phyloP scores from a whole-genome alignment of 495 filamentous ascomycete genomes.

The Oidiodendron maius region DNA sequence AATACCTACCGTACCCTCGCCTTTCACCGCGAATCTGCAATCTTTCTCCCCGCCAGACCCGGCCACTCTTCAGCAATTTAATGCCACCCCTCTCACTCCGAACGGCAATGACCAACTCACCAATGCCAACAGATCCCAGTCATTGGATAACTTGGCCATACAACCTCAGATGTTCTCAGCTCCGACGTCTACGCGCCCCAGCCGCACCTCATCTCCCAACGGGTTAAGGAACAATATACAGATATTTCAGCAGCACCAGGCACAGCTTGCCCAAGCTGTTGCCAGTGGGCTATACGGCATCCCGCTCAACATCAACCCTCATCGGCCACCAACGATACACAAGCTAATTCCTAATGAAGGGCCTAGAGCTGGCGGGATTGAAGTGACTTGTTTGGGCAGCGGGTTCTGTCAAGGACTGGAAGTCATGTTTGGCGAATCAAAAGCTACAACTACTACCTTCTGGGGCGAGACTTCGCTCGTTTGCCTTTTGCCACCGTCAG shows the following conservation, averaged over 20 bases:
- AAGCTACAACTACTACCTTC: conserved; percentile 73
- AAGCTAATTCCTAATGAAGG: conserved; percentile 80
- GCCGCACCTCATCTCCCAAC: conserved; percentile 44
- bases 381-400: conserved; percentile 76
- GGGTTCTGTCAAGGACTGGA: conserved; percentile 75
- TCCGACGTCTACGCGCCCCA: conserved; percentile 57
- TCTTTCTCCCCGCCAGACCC: conserved; percentile 31
- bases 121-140: conserved; percentile 42
- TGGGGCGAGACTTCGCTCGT: conserved; percentile 82
- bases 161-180: conserved; percentile 53
- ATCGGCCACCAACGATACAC: conserved; percentile 53
- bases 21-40: conserved; percentile 32
- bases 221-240: conserved; percentile 37
- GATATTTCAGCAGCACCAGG: conserved; percentile 31
- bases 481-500: conserved; percentile 72
- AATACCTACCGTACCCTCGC: conserved; percentile 32
- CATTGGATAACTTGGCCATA: conserved; percentile 48
- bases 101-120: conserved; percentile 47
- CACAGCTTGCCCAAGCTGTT: conserved; percentile 33
- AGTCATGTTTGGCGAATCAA: conserved; percentile 77
- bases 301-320: conserved; percentile 25
- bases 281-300: conserved; percentile 30
- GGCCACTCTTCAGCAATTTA: conserved; percentile 35
- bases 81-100: conserved; percentile 58
- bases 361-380: conserved; percentile 72